Evolutionary conservation across 2,329 filamentous ascomycete genomes (phyloP).

Genomic region (Emericellopsis cladophorae): DNA sequence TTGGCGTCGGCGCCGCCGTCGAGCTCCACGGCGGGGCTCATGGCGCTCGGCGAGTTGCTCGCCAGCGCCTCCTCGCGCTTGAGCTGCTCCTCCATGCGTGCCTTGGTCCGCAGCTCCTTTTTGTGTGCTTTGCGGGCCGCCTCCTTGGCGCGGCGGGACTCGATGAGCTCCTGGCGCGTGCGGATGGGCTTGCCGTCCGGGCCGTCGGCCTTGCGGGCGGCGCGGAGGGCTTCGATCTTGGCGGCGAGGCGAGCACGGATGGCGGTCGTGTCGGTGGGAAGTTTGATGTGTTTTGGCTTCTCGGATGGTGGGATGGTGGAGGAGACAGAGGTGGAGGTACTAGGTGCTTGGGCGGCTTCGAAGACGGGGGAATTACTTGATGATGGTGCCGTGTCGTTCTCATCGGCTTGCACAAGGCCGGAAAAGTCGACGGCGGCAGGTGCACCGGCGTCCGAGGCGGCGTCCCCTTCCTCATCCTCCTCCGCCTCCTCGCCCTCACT

Average conservation of each 20-base stretch:
- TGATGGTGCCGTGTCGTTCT: constrained; percentile 31
- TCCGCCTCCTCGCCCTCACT: constrained; percentile 4
- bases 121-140: constrained; percentile 78
- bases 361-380: constrained; percentile 37
- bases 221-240: constrained; percentile 74
- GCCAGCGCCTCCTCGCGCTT: constrained; percentile 51
- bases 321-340: constrained; percentile 55
- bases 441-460: background rate
- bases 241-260: constrained; percentile 69
- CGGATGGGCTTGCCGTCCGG: constrained; percentile 64
- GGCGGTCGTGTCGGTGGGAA: constrained; percentile 59
- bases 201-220: constrained; percentile 76
- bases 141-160: constrained; percentile 77
- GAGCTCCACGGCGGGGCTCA: constrained; percentile 40
- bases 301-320: constrained; percentile 48
- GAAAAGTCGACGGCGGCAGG: constrained; percentile 12
- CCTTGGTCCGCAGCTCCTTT: constrained; percentile 66
- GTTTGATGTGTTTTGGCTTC: constrained; percentile 52
- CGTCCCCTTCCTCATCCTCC: constrained; percentile 1
- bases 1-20: constrained; percentile 38
- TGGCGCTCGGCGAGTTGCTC: constrained; percentile 47
- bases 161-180: constrained; percentile 84
- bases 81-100: constrained; percentile 66
- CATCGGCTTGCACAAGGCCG: constrained; percentile 18
- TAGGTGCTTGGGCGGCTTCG: constrained; percentile 43